Conservation (phyloP, 306 rosid genomes). For the Cotoneaster glaucophyllus region DNA sequence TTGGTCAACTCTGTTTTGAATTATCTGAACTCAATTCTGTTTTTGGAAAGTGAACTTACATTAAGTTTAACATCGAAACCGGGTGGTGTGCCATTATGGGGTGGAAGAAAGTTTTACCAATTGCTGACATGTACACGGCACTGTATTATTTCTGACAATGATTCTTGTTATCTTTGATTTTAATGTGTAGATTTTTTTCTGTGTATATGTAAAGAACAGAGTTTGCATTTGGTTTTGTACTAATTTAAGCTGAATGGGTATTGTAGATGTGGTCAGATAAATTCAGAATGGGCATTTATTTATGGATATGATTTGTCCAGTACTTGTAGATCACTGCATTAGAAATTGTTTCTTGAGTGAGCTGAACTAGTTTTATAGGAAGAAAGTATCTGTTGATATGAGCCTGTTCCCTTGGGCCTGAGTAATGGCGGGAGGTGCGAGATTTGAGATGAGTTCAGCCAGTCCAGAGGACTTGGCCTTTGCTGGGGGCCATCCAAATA, state of each 20-base stretch:
- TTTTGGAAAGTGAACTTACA: not conserved
- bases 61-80: not conserved
- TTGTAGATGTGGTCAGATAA: constrained; percentile 25
- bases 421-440: constrained; percentile 63
- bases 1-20: constrained; percentile 13
- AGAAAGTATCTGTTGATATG: constrained; percentile 5
- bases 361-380: constrained; percentile 19
- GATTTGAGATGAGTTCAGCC: constrained; percentile 52
- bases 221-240: not conserved
- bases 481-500: constrained; percentile 41
- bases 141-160: not conserved
- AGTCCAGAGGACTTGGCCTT: constrained; percentile 45
- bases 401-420: constrained; percentile 29
- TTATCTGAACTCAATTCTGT: not conserved
- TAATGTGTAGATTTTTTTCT: not conserved
- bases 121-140: not conserved
- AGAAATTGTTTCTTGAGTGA: constrained; percentile 2
- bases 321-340: constrained; percentile 4
- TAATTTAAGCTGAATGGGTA: constrained; percentile 21
- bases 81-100: not conserved
- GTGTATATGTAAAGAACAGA: not conserved
- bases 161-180: not conserved
- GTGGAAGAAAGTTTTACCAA: not conserved
- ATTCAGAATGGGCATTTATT: constrained; percentile 18
- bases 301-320: constrained; percentile 24